phyloP scores from a whole-genome alignment of 2,329 filamentous ascomycete species.

The Cladophialophora psammophila region DNA sequence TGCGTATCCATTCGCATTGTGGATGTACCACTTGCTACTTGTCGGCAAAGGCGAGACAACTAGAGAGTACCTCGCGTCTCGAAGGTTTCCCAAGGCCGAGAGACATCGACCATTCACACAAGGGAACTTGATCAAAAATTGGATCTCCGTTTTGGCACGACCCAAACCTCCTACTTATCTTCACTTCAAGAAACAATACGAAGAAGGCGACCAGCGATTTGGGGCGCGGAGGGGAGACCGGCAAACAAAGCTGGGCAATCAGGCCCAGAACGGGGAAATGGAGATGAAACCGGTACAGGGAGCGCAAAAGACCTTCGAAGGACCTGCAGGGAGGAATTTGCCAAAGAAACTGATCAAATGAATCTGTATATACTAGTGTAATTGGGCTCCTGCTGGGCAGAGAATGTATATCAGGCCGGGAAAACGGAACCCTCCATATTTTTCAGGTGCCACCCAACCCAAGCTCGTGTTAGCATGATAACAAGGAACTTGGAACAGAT shows the following conservation, averaged over 20 bases:
- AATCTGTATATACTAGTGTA: slow-evolving; percentile 27
- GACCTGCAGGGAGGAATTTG: slow-evolving; percentile 35
- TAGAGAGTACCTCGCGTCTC: slow-evolving; percentile 91
- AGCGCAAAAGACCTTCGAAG: slow-evolving; percentile 46
- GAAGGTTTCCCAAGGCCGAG: slow-evolving; percentile 93
- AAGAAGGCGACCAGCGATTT: slow-evolving; percentile 84
- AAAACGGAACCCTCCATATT: slow-evolving; percentile 2
- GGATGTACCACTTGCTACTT: slow-evolving; percentile 88
- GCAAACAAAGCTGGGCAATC: slow-evolving; percentile 56
- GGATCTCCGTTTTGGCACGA: slow-evolving; percentile 78
- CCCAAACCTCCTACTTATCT: slow-evolving; percentile 89
- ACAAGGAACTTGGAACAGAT: not conserved
- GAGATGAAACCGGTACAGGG: slow-evolving; percentile 72
- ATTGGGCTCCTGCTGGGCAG: slow-evolving; percentile 1
- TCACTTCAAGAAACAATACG: slow-evolving; percentile 78
- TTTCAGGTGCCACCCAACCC: not conserved
- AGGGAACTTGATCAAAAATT: slow-evolving; percentile 76
- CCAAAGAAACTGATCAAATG: slow-evolving; percentile 32
- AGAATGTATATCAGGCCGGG: slow-evolving; percentile 12
- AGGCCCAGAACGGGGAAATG: slow-evolving; percentile 64
- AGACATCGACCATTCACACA: slow-evolving; percentile 90
- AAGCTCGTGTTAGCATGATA: not conserved
- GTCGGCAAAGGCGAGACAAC: slow-evolving; percentile 93
- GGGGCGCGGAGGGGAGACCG: slow-evolving; percentile 65
- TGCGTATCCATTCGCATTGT: slow-evolving; percentile 82